A percentile compares a stretch with the other conserved stretches of the same genome.
These are phyloP conservation scores for Bjerkandera adusta DNA, from an alignment of 1,284 basidiomycete genomes.

Conservation along the genomic window DNA sequence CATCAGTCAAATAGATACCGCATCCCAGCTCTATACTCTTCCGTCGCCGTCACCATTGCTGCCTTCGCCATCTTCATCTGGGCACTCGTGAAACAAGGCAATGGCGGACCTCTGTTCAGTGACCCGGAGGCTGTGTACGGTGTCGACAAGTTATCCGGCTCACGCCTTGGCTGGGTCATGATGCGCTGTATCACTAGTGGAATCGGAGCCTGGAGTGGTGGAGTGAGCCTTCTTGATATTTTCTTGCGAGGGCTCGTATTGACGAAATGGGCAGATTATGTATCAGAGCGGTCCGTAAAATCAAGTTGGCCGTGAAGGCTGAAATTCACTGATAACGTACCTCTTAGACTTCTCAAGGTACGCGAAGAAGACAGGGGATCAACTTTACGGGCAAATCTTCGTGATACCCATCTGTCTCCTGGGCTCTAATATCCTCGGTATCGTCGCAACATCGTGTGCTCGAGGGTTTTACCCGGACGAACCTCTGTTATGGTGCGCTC, in stretches of 20 bases:
- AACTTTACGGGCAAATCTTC: constrained; percentile 32
- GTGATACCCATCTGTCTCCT: constrained; percentile 32
- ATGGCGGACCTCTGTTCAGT: constrained; percentile 29
- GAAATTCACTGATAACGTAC: background rate
- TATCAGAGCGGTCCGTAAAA: constrained; percentile 29
- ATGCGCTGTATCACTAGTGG: constrained; percentile 31
- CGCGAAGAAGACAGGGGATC: constrained; percentile 29
- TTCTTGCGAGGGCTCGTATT: background rate
- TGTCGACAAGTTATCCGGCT: constrained; percentile 23
- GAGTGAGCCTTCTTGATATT: constrained; percentile 7
- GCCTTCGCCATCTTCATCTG: constrained; percentile 33
- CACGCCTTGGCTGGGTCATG: constrained; percentile 31
- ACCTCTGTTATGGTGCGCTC: constrained; percentile 27
- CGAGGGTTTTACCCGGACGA: constrained; percentile 32
- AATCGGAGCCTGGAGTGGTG: constrained; percentile 32
- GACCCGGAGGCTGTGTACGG: constrained; percentile 30
- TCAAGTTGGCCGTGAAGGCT: too few relatives aligned
- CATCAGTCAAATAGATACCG: constrained; percentile 23
- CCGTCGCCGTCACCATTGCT: constrained; percentile 28
- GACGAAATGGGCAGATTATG: constrained; percentile 20
- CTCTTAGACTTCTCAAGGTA: constrained; percentile 33
- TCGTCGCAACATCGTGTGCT: constrained; percentile 31
- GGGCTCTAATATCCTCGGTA: constrained; percentile 29
- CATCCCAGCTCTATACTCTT: constrained; percentile 27
- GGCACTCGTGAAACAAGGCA: constrained; percentile 33